Evolutionary conservation across 495 filamentous ascomycete genomes (phyloP).

Genomic region (Penicillium odoratum): DNA sequence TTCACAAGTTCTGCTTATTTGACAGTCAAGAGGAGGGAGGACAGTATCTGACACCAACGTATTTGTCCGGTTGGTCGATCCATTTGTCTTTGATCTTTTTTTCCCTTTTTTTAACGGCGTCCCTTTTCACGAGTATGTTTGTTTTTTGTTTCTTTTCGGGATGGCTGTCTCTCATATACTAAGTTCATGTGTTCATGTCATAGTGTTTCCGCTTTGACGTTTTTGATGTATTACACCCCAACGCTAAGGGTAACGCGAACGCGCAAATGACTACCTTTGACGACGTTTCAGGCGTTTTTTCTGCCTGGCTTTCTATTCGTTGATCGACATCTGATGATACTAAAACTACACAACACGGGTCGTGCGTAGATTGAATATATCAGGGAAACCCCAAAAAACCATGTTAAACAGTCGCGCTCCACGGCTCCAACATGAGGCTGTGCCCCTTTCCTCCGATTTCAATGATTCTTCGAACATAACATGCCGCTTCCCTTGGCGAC

Average conservation of each 20-base stretch:
- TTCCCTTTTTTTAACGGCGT: conserved; percentile 5
- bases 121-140: not conserved
- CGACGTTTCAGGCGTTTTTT: not conserved
- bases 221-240: conserved; percentile 4
- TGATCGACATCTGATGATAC: not conserved
- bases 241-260: not conserved
- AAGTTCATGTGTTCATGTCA: not conserved
- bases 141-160: not conserved
- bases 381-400: not conserved
- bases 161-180: conserved; percentile 12
- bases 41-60: not conserved
- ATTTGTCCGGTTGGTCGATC: not conserved
- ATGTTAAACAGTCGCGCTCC: too few species aligned
- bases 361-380: not conserved
- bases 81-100: not conserved
- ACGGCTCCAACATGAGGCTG: too few species aligned
- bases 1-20: not conserved
- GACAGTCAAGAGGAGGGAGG: not conserved
- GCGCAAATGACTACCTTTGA: not conserved
- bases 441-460: too few species aligned
- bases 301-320: not conserved
- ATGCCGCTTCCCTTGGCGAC: too few species aligned
- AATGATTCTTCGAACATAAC: too few species aligned
- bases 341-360: not conserved
- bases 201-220: conserved; percentile 1